Base-by-base conservation (phyloP, 805 yeast species). In the Ogataea paraovalis region DNA sequence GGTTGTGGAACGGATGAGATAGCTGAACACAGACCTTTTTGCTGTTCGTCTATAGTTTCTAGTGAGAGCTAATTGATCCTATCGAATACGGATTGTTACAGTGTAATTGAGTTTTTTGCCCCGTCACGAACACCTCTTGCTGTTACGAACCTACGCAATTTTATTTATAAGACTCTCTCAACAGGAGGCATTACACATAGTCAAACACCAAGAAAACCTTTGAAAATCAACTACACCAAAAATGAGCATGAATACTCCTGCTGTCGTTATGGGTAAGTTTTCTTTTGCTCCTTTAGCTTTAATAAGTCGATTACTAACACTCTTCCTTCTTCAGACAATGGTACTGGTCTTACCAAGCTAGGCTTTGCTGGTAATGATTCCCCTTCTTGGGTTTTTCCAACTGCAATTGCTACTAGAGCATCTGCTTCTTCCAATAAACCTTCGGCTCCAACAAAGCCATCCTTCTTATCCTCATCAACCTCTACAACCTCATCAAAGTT, bases 281-380 rank as follows among this genome's bases (percentile, higher is more conserved):
- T 39, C 57, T 16, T 20, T 5, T 30, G 34, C 34, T 10, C 6
- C 6, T 25, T 25, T 25, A 14, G 12, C n/a, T 30, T 30, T 30
- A 4, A 30, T 5, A 14, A 30, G 5, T 20, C 30, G 4, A 56
- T 50, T 46, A 48, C 49, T 50, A 50, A 48, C 49, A 33, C 10
- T 10, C 18, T n/a, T 14, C 25, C 30, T 34, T 10, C 7, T 27
- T n/a, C 25, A 57, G 65, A 52, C 76, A 92, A 92, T 67, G 99
- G 99, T 78, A 94, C 99, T 59, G 99, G 99, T 56, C 76, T 91
- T 59, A 94, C 99, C 65, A 94, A 94, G 67, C 78, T 94, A 57
- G 99, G 99, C 23, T 94, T 91, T 72, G 99, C 99, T 57, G 99
- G 99, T 47, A 94, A 94, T 66, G 99, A 94, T 70, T 78, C 97